Base-by-base conservation (phyloP, 768 basidiomycete genomes). In the Boletus eberwhitei region DNA sequence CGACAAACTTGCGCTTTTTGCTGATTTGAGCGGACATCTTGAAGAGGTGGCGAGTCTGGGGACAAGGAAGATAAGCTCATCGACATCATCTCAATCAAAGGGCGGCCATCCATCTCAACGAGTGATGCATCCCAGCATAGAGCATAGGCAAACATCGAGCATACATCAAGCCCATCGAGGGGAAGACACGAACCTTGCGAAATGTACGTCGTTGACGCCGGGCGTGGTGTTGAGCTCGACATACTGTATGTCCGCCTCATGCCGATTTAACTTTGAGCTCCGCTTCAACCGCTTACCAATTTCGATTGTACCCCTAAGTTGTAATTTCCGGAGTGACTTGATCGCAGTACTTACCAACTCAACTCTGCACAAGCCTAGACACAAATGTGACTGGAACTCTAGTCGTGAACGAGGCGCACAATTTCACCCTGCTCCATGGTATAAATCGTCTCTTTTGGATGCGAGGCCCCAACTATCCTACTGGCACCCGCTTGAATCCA, bases 1-100 rank as follows among this genome's bases (percentile, higher is more conserved):
- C 93, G 68, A 96, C 90, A 69, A 96, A 95, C 85, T 94, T 98
- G 81, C 93, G 87, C 82, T 95, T 96, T 80, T 98, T 97, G 82
- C 90, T 93, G 81, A 97, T 93, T 70, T 88, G 87, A 64, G 82
- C 71, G 70, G 90, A 79, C 91, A 93, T 93, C 67, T 79, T 84
- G 74, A 61, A 44, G 51, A 32, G 26, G 11, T 7, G 39, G 42
- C 34, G 26, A 42, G 57, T 54, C 68, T 70, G 48, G 34, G 44
- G 39, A 37, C 7, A 43, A 42, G 16, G 19, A 52, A 50, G 59
- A 70, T 68, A 53, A 70, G 68, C 49, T 12, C 22, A 12, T 46
- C 21, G 29, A 39, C 53, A 44, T 58, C 63, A 70, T 70, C 67
- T 34, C 22, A 36, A 58, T 31, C 37, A 5, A 21, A 55, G n/a